A percentile compares a stretch with the other conserved stretches of the same genome.
These are phyloP conservation scores for Trichoderma virens DNA, from an alignment of 495 filamentous ascomycete species.

Conservation along the genomic window DNA sequence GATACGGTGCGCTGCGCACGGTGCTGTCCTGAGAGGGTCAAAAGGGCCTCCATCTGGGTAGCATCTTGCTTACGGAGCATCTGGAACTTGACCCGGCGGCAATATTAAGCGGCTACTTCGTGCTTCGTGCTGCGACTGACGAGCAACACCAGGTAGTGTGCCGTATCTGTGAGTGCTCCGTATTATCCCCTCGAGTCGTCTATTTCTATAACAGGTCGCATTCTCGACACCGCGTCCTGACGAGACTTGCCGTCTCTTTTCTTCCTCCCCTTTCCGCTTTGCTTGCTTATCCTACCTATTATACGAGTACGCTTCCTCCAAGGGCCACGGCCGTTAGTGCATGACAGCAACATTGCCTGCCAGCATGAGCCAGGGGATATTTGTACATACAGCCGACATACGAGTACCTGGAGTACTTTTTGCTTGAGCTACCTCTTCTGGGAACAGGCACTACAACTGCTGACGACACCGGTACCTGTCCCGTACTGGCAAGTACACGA, in stretches of 20 bases:
- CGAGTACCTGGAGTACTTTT: too few relatives aligned
- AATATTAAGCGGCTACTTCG: not conserved
- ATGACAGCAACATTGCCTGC: not conserved
- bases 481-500: not conserved
- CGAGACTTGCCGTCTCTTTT: too few relatives aligned
- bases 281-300: too few relatives aligned
- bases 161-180: not conserved
- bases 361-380: not conserved
- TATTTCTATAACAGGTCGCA: too few relatives aligned
- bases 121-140: not conserved
- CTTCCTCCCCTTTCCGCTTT: too few relatives aligned
- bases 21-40: not conserved
- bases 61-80: not conserved
- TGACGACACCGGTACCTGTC: not conserved
- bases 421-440: not conserved
- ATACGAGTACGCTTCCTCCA: not conserved
- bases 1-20: not conserved
- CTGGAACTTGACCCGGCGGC: not conserved
- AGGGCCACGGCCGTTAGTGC: not conserved
- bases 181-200: not conserved
- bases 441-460: not conserved
- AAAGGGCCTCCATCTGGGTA: not conserved
- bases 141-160: not conserved
- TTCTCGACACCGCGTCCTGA: too few relatives aligned
- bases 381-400: not conserved